These are phyloP conservation scores for Stagonosporopsis tanaceti DNA, from an alignment of 2,329 filamentous ascomycete species.

Conservation along the genomic window DNA sequence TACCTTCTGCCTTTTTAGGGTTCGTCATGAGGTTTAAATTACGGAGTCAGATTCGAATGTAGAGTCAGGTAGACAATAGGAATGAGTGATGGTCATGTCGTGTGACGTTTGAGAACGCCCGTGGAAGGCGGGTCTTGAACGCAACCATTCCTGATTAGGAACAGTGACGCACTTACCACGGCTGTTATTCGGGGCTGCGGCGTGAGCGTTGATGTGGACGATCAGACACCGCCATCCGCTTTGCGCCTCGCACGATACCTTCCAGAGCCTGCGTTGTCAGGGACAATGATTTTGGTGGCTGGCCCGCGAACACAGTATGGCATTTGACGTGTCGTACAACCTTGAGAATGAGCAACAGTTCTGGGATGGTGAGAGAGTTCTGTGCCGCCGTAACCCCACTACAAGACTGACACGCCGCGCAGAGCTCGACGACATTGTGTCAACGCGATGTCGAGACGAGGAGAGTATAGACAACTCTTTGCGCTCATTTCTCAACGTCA, in stretches of 20 bases:
- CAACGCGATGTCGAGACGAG: conserved; percentile 65
- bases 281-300: conserved; percentile 49
- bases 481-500: conserved; percentile 82
- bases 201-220: conserved; percentile 28
- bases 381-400: conserved; percentile 35
- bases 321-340: conserved; percentile 72
- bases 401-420: conserved; percentile 33
- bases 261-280: conserved; percentile 32
- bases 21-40: too few species aligned
- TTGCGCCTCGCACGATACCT: conserved; percentile 30
- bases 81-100: not conserved
- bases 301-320: conserved; percentile 59
- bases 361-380: conserved; percentile 75
- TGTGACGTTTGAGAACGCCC: not conserved
- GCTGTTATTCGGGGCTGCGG: conserved; percentile 29
- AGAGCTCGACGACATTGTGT: conserved; percentile 74
- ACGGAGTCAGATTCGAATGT: too few species aligned
- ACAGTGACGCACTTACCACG: conserved; percentile 37
- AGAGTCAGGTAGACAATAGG: too few species aligned
- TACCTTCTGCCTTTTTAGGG: too few species aligned
- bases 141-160: conserved; percentile 12
- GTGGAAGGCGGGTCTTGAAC: conserved; percentile 1
- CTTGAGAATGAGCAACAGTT: conserved; percentile 85
- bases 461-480: conserved; percentile 83
- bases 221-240: conserved; percentile 31